phyloP scores from a whole-genome alignment of 2,329 filamentous ascomycete genomes.

The Colletotrichum lindemuthianum region DNA sequence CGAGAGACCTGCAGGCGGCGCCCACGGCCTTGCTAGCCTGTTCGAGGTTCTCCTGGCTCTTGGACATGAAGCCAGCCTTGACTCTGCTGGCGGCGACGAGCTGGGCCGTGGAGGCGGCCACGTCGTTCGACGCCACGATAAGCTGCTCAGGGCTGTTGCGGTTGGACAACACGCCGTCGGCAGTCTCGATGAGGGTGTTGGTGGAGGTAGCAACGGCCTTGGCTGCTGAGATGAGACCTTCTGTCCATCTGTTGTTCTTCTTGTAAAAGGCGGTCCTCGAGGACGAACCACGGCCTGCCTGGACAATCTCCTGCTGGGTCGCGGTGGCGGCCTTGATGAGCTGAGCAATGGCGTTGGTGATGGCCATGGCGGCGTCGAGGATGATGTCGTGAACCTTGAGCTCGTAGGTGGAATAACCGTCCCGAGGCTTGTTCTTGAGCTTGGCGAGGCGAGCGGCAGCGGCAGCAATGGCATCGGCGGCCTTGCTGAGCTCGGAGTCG shows the following conservation, averaged over 20 bases:
- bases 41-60: constrained; percentile 92
- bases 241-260: constrained; percentile 99
- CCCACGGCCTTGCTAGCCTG: constrained; percentile 93
- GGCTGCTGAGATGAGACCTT: constrained; percentile 94
- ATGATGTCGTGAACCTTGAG: constrained; percentile 96
- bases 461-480: constrained; percentile 93
- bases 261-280: constrained; percentile 97
- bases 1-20: constrained; percentile 84
- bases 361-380: constrained; percentile 88
- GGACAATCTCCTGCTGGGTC: constrained; percentile 96
- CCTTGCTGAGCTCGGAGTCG: constrained; percentile 90
- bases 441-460: constrained; percentile 90
- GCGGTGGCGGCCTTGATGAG: constrained; percentile 94
- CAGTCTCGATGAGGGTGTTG: constrained; percentile 96
- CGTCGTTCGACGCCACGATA: constrained; percentile 97
- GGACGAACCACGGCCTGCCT: constrained; percentile 87
- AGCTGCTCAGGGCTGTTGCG: constrained; percentile 96
- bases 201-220: constrained; percentile 95
- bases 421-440: constrained; percentile 94
- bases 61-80: constrained; percentile 98
- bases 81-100: constrained; percentile 94
- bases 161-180: constrained; percentile 91
- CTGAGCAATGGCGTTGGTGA: constrained; percentile 92
- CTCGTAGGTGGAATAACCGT: constrained; percentile 95
- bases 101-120: constrained; percentile 95